Conservation (phyloP, 2,329 filamentous ascomycete species). For the Paracoccidioides brasiliensis region DNA sequence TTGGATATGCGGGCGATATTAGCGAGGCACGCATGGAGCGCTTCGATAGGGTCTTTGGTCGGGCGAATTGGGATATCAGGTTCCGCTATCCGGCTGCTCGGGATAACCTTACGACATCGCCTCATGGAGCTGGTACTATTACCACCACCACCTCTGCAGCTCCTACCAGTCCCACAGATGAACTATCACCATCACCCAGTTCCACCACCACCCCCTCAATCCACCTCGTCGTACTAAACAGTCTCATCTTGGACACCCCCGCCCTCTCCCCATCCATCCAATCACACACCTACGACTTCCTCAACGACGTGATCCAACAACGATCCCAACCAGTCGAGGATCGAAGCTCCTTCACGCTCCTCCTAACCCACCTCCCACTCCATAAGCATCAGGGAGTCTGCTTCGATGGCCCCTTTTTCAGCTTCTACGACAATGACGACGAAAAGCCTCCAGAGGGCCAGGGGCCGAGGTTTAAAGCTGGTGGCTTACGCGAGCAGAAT, state of each 20-base stretch:
- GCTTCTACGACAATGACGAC: conserved; percentile 61
- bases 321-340: conserved; percentile 48
- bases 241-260: conserved; percentile 85
- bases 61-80: conserved; percentile 76
- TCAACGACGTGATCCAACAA: conserved; percentile 45
- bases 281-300: conserved; percentile 60
- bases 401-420: conserved; percentile 70
- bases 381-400: conserved; percentile 75
- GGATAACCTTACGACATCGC: conserved; percentile 7
- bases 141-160: conserved; percentile 23
- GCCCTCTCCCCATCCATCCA: conserved; percentile 55
- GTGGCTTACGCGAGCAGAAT: conserved; percentile 69
- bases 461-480: conserved; percentile 24
- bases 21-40: conserved; percentile 59
- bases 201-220: conserved; percentile 44
- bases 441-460: conserved; percentile 15
- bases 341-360: conserved; percentile 57
- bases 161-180: conserved; percentile 11
- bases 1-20: conserved; percentile 90
- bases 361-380: conserved; percentile 85
- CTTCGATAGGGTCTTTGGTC: conserved; percentile 77
- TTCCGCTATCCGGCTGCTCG: conserved; percentile 44
- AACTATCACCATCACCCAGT: background rate
- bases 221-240: conserved; percentile 75
- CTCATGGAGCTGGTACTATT: conserved; percentile 6